Evolutionary conservation across 2,329 filamentous ascomycete species (phyloP).

Genomic region (Calonectria pseudoturangicola): DNA sequence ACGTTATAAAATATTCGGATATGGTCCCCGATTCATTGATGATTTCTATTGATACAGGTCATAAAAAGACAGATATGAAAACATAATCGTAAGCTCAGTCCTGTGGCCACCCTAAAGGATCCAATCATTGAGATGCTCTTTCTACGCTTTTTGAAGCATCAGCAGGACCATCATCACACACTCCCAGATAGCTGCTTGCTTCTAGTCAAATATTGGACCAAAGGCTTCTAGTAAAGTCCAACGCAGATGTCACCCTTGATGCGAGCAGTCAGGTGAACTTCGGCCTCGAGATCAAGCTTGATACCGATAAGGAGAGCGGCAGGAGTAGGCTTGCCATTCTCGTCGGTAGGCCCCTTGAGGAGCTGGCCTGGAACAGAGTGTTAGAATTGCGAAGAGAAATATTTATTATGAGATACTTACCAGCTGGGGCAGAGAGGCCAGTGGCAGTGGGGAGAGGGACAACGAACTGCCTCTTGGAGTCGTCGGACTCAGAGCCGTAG

Average conservation of each 20-base stretch:
- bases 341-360: slow-evolving; percentile 74
- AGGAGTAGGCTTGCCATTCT: slow-evolving; percentile 74
- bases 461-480: slow-evolving; percentile 52
- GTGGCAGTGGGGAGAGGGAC: slow-evolving; percentile 58
- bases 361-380: slow-evolving; percentile 65
- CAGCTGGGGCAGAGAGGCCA: slow-evolving; percentile 59
- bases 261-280: slow-evolving; percentile 76
- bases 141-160: slow-evolving; percentile 17
- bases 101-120: neutral
- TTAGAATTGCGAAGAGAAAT: slow-evolving; percentile 28
- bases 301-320: slow-evolving; percentile 76
- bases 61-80: slow-evolving; percentile 13
- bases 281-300: slow-evolving; percentile 78
- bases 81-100: slow-evolving; percentile 20
- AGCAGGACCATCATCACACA: slow-evolving; percentile 26
- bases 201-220: neutral
- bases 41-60: slow-evolving; percentile 19
- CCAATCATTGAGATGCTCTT: slow-evolving; percentile 32
- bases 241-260: slow-evolving; percentile 78
- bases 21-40: slow-evolving; percentile 4
- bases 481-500: slow-evolving; percentile 55
- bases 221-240: slow-evolving; percentile 52
- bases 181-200: slow-evolving; percentile 23
- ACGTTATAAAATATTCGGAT: neutral
- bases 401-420: slow-evolving; percentile 46